Percentiles rank a stretch among this genome's conserved stretches.
Evolutionary conservation across 768 basidiomycete species (phyloP).

Genomic region (Thelephora ganbajun): DNA sequence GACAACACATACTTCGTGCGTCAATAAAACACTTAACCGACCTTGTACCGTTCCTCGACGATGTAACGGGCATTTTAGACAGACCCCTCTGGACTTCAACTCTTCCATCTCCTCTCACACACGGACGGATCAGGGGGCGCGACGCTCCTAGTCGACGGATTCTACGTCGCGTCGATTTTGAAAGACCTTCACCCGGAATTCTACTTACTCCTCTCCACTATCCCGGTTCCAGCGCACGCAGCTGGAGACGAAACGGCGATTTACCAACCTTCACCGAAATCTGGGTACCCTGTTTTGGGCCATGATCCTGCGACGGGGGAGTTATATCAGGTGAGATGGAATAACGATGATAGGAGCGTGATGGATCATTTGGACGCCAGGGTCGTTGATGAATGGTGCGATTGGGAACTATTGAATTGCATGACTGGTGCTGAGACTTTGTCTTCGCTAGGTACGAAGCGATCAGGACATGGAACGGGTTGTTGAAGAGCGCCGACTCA

Average conservation of each 20-base stretch:
- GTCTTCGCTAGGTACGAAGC: conserved; percentile 53
- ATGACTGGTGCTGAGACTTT: background rate
- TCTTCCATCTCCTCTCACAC: conserved; percentile 87
- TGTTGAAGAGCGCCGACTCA: conserved; percentile 65
- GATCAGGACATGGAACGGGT: conserved; percentile 61
- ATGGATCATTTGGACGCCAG: conserved; percentile 46
- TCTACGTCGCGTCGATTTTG: conserved; percentile 77
- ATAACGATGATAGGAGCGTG: conserved; percentile 85
- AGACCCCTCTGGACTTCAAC: conserved; percentile 88
- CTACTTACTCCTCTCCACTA: conserved; percentile 52
- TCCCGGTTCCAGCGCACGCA: conserved; percentile 73
- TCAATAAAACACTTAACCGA: background rate
- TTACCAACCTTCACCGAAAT: conserved; percentile 41
- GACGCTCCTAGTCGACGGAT: conserved; percentile 91
- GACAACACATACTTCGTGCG: conserved; percentile 64
- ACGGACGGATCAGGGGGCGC: conserved; percentile 72
- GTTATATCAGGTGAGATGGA: conserved; percentile 78
- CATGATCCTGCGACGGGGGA: conserved; percentile 49
- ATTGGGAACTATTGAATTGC: background rate
- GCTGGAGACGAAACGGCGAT: conserved; percentile 57
- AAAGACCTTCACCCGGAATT: conserved; percentile 55
- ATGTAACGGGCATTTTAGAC: conserved; percentile 32
- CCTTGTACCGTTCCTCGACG: background rate
- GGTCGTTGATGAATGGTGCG: conserved; percentile 63
- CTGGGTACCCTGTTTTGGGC: conserved; percentile 57